A percentile compares a stretch with the other conserved stretches of the same genome.
phyloP scores from a whole-genome alignment of 169 alveolate genomes.

The Eimeria tenella region DNA sequence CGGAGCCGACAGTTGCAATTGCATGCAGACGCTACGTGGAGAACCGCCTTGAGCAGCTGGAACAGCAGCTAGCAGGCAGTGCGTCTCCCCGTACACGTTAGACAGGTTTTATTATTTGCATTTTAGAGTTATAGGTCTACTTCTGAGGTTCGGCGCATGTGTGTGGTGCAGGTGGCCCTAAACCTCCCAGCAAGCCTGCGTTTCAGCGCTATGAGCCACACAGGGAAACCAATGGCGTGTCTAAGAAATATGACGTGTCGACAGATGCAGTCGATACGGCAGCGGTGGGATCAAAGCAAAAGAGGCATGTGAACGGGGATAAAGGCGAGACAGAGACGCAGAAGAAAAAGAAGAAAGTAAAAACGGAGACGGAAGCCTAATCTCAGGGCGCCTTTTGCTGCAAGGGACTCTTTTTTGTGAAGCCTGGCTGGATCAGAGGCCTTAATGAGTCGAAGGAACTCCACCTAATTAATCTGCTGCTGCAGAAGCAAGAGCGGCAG shows the following conservation, averaged over 20 bases:
- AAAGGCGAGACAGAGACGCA: not conserved
- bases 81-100: not conserved
- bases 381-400: not conserved
- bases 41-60: slow-evolving; percentile 53
- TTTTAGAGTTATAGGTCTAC: not conserved
- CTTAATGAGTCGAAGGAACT: no score
- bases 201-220: slow-evolving; percentile 54
- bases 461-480: not conserved
- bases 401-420: not conserved
- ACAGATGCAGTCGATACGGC: slow-evolving; percentile 68
- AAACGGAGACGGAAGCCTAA: not conserved
- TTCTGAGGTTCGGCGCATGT: slow-evolving; percentile 2
- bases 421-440: no score
- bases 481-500: not conserved
- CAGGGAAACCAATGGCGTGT: not conserved
- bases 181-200: slow-evolving; percentile 49
- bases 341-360: slow-evolving; percentile 23
- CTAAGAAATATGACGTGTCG: slow-evolving; percentile 63
- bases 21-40: slow-evolving; percentile 80
- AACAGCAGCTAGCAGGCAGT: slow-evolving; percentile 66
- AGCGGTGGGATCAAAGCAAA: not conserved
- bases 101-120: not conserved
- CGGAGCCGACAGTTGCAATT: slow-evolving; percentile 80
- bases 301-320: not conserved
- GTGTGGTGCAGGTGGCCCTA: slow-evolving; percentile 14